phyloP scores from a whole-genome alignment of 2,329 filamentous ascomycete genomes.

The Metarhizium brunneum region DNA sequence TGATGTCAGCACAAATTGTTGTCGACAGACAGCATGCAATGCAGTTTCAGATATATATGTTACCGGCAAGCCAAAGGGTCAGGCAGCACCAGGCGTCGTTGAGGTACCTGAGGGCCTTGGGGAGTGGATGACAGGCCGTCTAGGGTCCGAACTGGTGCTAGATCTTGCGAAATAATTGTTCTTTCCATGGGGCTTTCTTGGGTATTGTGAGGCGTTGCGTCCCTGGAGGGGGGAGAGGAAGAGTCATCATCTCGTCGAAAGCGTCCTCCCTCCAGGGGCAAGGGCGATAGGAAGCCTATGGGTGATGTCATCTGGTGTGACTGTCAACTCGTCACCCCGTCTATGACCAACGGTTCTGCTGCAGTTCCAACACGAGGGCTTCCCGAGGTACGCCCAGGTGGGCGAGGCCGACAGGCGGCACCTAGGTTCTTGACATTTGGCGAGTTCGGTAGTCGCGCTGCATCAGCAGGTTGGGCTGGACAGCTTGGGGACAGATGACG shows the following conservation, averaged over 20 bases:
- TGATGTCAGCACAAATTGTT: slow-evolving; percentile 3
- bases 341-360: background rate
- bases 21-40: background rate
- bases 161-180: background rate
- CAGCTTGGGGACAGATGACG: background rate
- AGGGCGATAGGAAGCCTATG: slow-evolving; percentile 5
- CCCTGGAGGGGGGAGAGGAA: background rate
- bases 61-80: slow-evolving; percentile 50
- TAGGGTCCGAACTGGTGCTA: slow-evolving; percentile 2
- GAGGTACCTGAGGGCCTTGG: slow-evolving; percentile 16
- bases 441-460: background rate
- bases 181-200: slow-evolving; percentile 3
- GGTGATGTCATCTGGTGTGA: slow-evolving; percentile 7
- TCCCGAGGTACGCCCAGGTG: background rate
- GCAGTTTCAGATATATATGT: slow-evolving; percentile 6
- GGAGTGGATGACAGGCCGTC: slow-evolving; percentile 7
- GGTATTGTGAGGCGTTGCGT: background rate
- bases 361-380: background rate
- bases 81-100: slow-evolving; percentile 45
- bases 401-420: slow-evolving; percentile 4
- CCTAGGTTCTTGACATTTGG: slow-evolving; percentile 1
- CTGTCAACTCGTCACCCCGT: no score
- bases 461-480: background rate
- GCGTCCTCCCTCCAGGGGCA: slow-evolving; percentile 6
- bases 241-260: slow-evolving; percentile 7